A percentile compares a stretch with the other conserved stretches of the same genome.
phyloP scores from a whole-genome alignment of 257 asterid genomes.

The Cinchona pubescens region DNA sequence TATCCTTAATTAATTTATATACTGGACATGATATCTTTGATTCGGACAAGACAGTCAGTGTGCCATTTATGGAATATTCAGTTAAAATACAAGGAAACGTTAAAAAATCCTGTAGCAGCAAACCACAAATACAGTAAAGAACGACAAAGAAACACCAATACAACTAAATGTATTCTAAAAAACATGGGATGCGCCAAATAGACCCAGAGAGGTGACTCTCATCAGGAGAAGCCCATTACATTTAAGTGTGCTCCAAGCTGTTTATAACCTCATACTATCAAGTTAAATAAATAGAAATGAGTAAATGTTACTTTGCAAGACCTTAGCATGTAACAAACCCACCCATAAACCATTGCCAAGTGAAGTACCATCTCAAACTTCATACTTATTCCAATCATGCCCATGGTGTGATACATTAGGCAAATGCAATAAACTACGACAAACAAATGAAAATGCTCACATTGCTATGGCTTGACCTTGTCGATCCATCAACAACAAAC shows the following conservation, averaged over 20 bases:
- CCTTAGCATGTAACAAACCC: neutral
- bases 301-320: neutral
- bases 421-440: constrained; percentile 5
- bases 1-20: neutral
- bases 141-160: no score
- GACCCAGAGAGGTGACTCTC: no score
- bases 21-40: neutral
- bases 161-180: no score
- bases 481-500: constrained; percentile 97
- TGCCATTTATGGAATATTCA: no score
- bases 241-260: neutral
- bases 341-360: neutral
- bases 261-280: neutral
- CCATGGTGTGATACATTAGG: neutral
- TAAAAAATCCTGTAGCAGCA: no score
- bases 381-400: neutral
- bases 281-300: neutral
- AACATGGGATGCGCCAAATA: no score
- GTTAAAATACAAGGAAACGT: no score
- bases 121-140: no score
- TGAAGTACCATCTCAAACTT: neutral
- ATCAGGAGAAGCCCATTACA: neutral
- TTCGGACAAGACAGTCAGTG: no score
- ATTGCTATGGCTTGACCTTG: constrained; percentile 98
- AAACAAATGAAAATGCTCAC: constrained; percentile 45